Evolutionary conservation across 805 yeast species (phyloP), one percentile per base, ranked within the genome.

Genomic region (Saccharomycopsis fodiens): DNA sequence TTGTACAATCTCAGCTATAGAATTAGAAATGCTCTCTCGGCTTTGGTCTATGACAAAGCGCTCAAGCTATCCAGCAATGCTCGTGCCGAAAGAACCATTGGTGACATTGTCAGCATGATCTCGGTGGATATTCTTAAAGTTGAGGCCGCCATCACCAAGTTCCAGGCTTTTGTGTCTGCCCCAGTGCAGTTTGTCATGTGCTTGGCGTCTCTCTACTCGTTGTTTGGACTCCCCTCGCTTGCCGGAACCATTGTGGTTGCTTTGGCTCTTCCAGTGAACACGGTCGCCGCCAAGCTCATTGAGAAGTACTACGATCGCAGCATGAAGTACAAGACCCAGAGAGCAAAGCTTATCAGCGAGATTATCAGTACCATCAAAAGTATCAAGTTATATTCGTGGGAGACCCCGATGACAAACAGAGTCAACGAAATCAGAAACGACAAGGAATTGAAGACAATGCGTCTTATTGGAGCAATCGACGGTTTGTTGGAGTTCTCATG

Each of bases 51-150:
- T 59, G 73, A 76, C 39, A 88, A 88, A 60, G 71, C 93, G 0
- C 67, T 88, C 47, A 68, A 60, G 16, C 63, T 88, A 13, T 79
- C 94, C 2, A 73, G 78, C 5, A 79, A 77, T 40, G 76, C 87
- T 5, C 73, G 81, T 50, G 69, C 70, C 27, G 68, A 72, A n/a
- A 66, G 73, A 52, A 64, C 86, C 1, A 74, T 89, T 1, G 95
- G 95, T 54, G 94, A 85, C 53, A 83, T 87, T 43, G 73, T 86
- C 53, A 86, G 85, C 56, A 68, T 82, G 56, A 73, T 85, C 69
- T 76, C 93, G 16, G 89, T 84, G 25, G 96, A 87, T 64, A 78
- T 84, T 10, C 65, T 66, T 40, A 69, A 83, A 51, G 65, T 86
- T 22, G 84, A 79, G 57, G 78, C 74, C 32, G 62, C 83, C 44